These are phyloP conservation scores for Mortierella sp. DNA, from an alignment of 371 early-diverging fungal genomes.

Conservation along the genomic window DNA sequence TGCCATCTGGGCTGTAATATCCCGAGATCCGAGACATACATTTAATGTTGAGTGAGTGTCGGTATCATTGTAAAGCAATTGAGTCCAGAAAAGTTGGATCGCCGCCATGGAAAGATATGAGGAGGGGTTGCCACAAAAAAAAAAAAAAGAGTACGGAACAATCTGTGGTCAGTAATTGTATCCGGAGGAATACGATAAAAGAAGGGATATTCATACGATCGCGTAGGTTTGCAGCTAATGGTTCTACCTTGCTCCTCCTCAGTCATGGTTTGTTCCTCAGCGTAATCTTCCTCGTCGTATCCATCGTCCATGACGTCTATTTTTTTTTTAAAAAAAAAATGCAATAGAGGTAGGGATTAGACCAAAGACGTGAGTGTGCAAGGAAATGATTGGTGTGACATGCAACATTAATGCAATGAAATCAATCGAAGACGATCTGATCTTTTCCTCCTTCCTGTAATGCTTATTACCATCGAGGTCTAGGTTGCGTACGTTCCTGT, in stretches of 20 bases:
- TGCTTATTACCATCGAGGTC: slow-evolving; percentile 72
- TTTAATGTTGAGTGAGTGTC: neutral
- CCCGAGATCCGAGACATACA: neutral
- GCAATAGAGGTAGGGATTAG: neutral
- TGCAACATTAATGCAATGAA: neutral
- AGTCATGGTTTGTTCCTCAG: slow-evolving; percentile 51
- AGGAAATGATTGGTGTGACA: neutral
- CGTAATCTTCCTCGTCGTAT: slow-evolving; percentile 70
- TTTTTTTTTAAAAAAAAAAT: neutral
- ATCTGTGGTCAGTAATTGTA: neutral
- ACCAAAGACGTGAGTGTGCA: neutral
- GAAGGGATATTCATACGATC: neutral
- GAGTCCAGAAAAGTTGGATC: neutral
- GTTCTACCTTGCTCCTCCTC: slow-evolving; percentile 35
- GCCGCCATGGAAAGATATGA: neutral
- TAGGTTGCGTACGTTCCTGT: slow-evolving; percentile 78
- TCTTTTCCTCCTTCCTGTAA: neutral
- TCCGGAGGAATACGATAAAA: neutral
- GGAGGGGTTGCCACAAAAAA: neutral
- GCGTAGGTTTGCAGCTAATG: neutral
- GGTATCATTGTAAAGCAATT: slow-evolving; percentile 15
- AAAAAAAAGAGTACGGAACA: neutral
- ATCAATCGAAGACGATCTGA: neutral
- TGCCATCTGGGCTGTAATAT: slow-evolving; percentile 59
- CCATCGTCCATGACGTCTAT: slow-evolving; percentile 75